Evolutionary conservation across 2,329 filamentous ascomycete species (phyloP), one percentile per base, ranked within the genome.

Genomic region (Fusarium sp.): DNA sequence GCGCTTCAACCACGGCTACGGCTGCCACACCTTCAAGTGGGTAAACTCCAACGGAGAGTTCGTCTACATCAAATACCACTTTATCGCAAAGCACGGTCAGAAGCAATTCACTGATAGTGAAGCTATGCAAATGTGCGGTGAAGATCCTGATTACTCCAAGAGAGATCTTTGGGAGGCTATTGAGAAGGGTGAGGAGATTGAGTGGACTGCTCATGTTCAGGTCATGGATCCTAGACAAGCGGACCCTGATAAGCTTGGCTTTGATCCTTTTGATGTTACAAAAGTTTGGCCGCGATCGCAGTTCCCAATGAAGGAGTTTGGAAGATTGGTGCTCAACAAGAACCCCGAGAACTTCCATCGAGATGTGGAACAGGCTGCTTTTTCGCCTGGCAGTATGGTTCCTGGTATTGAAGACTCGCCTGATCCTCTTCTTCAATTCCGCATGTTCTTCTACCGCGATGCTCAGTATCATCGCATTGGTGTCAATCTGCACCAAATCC

Each of bases 401-500:
- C 60, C 44, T 1, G 63, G 44, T 8, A 65, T 65, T 7, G 63
- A 65, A 36, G 44, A 65, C 44, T 65, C 60, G 13, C 60, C 63
- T 5, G 49, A 45, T 27, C 59, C 62, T 39, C 62, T 65, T 44
- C 62, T 65, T 6, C 49, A 64, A 11, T 64, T 57, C 42, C 44
- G 59, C 31, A 57, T 65, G 44, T 65, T 64, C 49, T 57, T 65
- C 59, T 65, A 65, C 25, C 59, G 59, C 6, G 49, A 64, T 8
- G 44, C 60, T 11, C 60, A 65, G 22, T 65, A 58, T 22, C 63
- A 57, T 27, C 49, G 44, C 7, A 50, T 65, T 4, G 60, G 60
- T 9, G 18, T 56, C 18, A 65, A 50, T 10, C 22, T 65, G 8
- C 49, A 63, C 18, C 62, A 65, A 7, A 47, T 55, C 17, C 62